These are phyloP conservation scores for Flagelloscypha sp. DNA, from an alignment of 768 basidiomycete species.

Conservation along the genomic window DNA sequence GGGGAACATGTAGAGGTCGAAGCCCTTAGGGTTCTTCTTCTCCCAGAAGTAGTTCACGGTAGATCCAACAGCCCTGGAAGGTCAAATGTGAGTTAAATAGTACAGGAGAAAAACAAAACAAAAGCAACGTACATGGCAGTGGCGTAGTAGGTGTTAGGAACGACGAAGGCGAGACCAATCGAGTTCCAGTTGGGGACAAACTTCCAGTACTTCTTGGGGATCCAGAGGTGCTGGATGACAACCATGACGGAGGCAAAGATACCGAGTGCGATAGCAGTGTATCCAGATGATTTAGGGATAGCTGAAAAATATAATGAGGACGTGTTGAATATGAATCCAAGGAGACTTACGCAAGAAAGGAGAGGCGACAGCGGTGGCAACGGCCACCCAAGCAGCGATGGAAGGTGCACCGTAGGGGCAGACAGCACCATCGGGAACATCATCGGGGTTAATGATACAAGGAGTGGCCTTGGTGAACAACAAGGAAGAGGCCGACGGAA, in stretches of 20 bases:
- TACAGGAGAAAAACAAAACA: not conserved
- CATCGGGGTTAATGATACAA: constrained; percentile 39
- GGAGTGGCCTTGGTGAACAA: constrained; percentile 56
- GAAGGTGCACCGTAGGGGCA: constrained; percentile 53
- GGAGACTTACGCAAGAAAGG: constrained; percentile 36
- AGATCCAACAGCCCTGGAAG: constrained; percentile 32
- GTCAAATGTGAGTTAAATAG: too few relatives aligned
- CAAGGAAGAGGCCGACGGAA: constrained; percentile 48
- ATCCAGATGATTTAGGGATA: constrained; percentile 47
- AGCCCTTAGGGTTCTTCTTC: constrained; percentile 31
- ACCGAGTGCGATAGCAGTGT: constrained; percentile 47
- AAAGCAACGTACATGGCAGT: constrained; percentile 32
- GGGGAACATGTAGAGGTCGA: constrained; percentile 54
- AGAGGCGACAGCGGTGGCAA: constrained; percentile 41
- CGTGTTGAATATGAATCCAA: not conserved
- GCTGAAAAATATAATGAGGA: constrained; percentile 19
- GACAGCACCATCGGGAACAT: constrained; percentile 15
- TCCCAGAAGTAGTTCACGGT: constrained; percentile 41
- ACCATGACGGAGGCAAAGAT: constrained; percentile 37
- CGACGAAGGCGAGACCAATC: constrained; percentile 45
- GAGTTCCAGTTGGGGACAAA: constrained; percentile 54
- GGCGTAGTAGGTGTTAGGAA: constrained; percentile 41
- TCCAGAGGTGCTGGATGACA: constrained; percentile 31
- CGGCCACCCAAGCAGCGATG: constrained; percentile 49
- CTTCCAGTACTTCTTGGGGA: constrained; percentile 41